Conservation (phyloP, 2,329 filamentous ascomycete genomes). For the Colletotrichum horii region DNA sequence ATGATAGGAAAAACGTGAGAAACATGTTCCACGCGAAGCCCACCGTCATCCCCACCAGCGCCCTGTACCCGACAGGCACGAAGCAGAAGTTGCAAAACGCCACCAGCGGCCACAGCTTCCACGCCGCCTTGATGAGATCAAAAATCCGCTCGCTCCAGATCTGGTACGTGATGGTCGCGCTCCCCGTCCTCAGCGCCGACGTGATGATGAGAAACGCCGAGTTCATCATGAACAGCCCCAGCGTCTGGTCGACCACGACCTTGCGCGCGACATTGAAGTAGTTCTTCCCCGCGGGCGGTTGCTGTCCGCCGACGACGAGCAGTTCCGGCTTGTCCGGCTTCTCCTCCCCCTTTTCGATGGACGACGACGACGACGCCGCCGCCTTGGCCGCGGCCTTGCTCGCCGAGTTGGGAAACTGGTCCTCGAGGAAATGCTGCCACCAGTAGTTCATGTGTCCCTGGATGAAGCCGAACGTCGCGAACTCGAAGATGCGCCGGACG, state of each 20-base stretch:
- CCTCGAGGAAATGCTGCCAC: conserved; percentile 39
- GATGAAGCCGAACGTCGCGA: conserved; percentile 38
- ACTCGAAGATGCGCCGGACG: conserved; percentile 38
- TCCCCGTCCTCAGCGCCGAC: conserved; percentile 35
- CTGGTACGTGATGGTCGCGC: conserved; percentile 25
- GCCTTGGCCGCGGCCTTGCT: not conserved
- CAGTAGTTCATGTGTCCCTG: conserved; percentile 40
- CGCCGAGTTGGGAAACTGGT: conserved; percentile 34
- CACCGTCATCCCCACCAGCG: conserved; percentile 38
- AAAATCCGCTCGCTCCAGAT: conserved; percentile 33
- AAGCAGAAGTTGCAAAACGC: conserved; percentile 39
- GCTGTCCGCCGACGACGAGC: conserved; percentile 8
- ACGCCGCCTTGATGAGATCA: conserved; percentile 36
- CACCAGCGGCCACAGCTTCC: conserved; percentile 42
- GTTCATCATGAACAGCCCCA: conserved; percentile 38
- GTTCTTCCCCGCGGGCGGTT: conserved; percentile 18
- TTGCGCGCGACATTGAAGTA: conserved; percentile 39
- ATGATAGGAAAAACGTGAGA: conserved; percentile 36
- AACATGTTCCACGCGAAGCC: conserved; percentile 43
- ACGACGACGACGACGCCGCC: not conserved
- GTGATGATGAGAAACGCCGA: conserved; percentile 39
- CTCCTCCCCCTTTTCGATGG: conserved; percentile 5
- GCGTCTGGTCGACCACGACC: conserved; percentile 39
- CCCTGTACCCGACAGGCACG: conserved; percentile 39
- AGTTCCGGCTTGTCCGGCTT: conserved; percentile 11